Percentiles rank a stretch among this genome's conserved stretches.
Evolutionary conservation across 2,329 filamentous ascomycete genomes (phyloP).

Genomic region (Sporothrix variecibatus): DNA sequence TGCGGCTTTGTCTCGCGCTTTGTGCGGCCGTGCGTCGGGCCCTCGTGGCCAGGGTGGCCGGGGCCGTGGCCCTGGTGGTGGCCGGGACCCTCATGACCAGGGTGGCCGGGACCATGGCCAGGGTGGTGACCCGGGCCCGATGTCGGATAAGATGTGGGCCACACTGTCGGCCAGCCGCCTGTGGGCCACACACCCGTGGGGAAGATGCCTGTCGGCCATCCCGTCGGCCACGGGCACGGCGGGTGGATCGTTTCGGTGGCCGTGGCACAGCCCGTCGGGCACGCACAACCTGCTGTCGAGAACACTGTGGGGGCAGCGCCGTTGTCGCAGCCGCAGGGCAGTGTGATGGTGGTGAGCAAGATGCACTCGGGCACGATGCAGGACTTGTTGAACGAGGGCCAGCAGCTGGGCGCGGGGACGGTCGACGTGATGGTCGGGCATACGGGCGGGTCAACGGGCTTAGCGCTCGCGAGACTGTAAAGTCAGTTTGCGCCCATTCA

Average conservation of each 20-base stretch:
- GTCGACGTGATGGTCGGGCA: constrained; percentile 20
- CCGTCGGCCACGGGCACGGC: constrained; percentile 22
- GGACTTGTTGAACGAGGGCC: neutral
- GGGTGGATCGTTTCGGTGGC: constrained; percentile 17
- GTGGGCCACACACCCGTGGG: neutral
- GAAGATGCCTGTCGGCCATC: neutral
- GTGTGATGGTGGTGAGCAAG: neutral
- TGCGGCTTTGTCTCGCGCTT: neutral
- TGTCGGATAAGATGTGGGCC: neutral
- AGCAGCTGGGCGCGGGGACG: constrained; percentile 18
- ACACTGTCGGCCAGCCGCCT: neutral
- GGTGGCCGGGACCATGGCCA: neutral
- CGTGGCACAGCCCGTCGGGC: constrained; percentile 26
- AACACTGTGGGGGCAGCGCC: constrained; percentile 16
- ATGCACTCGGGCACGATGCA: constrained; percentile 21
- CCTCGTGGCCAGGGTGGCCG: neutral
- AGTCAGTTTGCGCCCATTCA: neutral
- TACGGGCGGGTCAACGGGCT: constrained; percentile 8
- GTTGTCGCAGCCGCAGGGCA: constrained; percentile 25
- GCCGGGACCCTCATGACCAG: neutral
- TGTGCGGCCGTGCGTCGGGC: neutral
- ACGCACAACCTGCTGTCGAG: constrained; percentile 23
- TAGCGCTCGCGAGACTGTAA: neutral
- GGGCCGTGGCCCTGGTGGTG: neutral
- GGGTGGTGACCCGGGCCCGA: neutral